Percentiles rank a stretch among this genome's conserved stretches.
phyloP scores from a whole-genome alignment of 2,329 filamentous ascomycete species.

The Aspergillus texensis region DNA sequence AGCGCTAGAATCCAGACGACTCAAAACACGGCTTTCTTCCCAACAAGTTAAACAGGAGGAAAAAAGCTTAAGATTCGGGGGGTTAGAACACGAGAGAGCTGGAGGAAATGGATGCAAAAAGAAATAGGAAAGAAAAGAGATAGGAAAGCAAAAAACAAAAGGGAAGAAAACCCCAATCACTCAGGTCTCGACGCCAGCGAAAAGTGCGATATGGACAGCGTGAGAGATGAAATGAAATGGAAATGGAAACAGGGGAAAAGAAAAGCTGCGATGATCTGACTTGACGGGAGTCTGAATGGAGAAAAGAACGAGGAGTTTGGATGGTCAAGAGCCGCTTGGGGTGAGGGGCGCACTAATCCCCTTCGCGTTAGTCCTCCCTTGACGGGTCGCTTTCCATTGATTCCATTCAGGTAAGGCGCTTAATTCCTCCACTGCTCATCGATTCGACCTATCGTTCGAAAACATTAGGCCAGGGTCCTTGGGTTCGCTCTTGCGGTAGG shows the following conservation, averaged over 20 bases:
- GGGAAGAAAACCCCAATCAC: slow-evolving; percentile 8
- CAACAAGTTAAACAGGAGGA: slow-evolving; percentile 12
- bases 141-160: slow-evolving; percentile 22
- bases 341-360: slow-evolving; percentile 22
- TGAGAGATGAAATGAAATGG: slow-evolving; percentile 26
- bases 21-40: slow-evolving; percentile 19
- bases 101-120: slow-evolving; percentile 13
- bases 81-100: slow-evolving; percentile 8
- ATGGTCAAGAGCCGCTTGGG: slow-evolving; percentile 32
- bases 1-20: slow-evolving; percentile 23
- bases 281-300: slow-evolving; percentile 19
- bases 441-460: not conserved
- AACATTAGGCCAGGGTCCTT: not conserved
- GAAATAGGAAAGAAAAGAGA: slow-evolving; percentile 19
- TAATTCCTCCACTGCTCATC: slow-evolving; percentile 7
- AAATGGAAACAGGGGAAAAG: slow-evolving; percentile 25
- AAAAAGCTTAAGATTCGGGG: slow-evolving; percentile 9
- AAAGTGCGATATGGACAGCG: slow-evolving; percentile 30
- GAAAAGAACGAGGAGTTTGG: slow-evolving; percentile 27
- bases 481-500: not conserved
- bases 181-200: slow-evolving; percentile 5
- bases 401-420: slow-evolving; percentile 8
- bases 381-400: slow-evolving; percentile 5
- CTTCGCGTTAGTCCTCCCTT: slow-evolving; percentile 16
- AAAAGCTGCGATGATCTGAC: slow-evolving; percentile 28